Percentiles rank a stretch among this genome's conserved stretches.
phyloP scores from a whole-genome alignment of 2,329 filamentous ascomycete genomes.

The Pseudogymnoascus destructans region DNA sequence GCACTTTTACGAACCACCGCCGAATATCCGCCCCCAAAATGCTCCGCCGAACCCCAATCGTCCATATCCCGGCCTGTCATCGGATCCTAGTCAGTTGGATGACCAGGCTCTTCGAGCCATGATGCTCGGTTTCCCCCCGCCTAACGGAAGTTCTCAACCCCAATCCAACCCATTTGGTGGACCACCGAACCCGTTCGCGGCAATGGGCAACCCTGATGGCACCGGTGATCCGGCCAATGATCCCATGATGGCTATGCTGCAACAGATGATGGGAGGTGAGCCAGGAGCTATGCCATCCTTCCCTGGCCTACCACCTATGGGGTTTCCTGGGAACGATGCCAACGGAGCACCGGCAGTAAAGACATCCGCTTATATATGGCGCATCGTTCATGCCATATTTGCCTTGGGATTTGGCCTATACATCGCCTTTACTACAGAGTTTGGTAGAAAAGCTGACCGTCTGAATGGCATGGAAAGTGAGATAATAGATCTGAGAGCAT shows the following conservation, averaged over 20 bases:
- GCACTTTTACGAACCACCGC: conserved; percentile 50
- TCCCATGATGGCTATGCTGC: conserved; percentile 62
- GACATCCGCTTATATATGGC: conserved; percentile 47
- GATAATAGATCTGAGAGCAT: conserved; percentile 27
- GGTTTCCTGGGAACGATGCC: conserved; percentile 24
- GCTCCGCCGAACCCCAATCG: conserved; percentile 21
- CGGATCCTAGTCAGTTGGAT: conserved; percentile 27
- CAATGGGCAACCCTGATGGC: conserved; percentile 23
- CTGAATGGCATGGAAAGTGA: conserved; percentile 25
- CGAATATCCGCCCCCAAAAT: conserved; percentile 29
- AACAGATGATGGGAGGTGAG: conserved; percentile 49
- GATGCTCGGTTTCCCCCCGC: conserved; percentile 44
- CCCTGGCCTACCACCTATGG: conserved; percentile 30
- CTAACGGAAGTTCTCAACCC: conserved; percentile 22
- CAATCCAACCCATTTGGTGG: conserved; percentile 27
- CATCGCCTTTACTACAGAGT: conserved; percentile 53
- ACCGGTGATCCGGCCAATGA: conserved; percentile 32
- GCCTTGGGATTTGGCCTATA: conserved; percentile 58
- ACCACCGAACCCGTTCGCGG: conserved; percentile 20
- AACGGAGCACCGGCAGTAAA: conserved; percentile 24
- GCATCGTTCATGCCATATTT: conserved; percentile 59
- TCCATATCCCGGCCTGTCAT: conserved; percentile 15
- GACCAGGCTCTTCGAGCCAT: conserved; percentile 51
- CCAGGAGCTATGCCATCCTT: conserved; percentile 26
- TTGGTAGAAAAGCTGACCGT: conserved; percentile 52